Base-by-base conservation (phyloP, 2,329 filamentous ascomycete genomes). In the Aspergillus vadensis region DNA sequence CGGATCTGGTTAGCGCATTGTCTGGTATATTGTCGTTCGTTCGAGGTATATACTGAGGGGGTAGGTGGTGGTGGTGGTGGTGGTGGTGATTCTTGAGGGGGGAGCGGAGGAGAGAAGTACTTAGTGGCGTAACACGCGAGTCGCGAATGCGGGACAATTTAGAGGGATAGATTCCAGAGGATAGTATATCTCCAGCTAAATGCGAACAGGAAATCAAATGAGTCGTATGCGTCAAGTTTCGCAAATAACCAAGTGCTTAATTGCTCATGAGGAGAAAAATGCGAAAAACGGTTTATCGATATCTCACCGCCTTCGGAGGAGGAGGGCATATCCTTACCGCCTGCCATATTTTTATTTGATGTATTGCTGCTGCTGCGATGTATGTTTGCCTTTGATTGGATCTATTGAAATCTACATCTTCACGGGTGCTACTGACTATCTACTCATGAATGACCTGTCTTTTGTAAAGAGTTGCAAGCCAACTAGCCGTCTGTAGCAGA, bases 211-310 rank as follows among this genome's bases (percentile, higher is more conserved):
- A 3, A 50, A 50, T 50, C 30, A 27, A 50, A 7, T 3, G 25
- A 19, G 12, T 19, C 21, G 41, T 14, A 44, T 12, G n/a, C 19
- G 41, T 44, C 19, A 21, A 21, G 21, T 32, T 30, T 50, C 25
- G 23, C 47, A 30, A 30, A 30, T 9, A 12, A 50, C 15, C 25
- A 44, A 15, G 14, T 19, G 47, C 47, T 43, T 10, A 17, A 32
- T 19, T 19, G 12, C 23, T 17, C 38, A 23, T 44, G 39, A 44
- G 43, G 39, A 47, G 39, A 47, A 55, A 55, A 55, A 55, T 32
- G 53, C 25, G 43, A 55, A 55, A 55, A 55, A 55, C 23, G 32
- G 53, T 55, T 53, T 44, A 44, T 55, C 41, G 53, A 23, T 47
- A 21, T 43, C 21, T 55, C 39, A 55, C 53, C 53, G 53, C 53